Evolutionary conservation across 768 basidiomycete species (phyloP).

Genomic region (Psilocybe cyanescens): DNA sequence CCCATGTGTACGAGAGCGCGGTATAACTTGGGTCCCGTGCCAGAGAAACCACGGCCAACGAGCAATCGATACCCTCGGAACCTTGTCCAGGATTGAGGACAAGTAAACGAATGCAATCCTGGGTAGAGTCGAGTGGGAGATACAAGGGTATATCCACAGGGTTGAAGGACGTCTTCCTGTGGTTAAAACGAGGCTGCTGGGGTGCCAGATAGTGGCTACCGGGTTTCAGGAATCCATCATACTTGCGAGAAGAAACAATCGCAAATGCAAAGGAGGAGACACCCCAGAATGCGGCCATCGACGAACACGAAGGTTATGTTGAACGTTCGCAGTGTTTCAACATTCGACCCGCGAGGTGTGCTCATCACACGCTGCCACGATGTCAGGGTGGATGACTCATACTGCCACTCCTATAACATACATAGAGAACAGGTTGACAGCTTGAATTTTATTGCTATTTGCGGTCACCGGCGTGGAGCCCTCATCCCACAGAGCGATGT

Average conservation of each 20-base stretch:
- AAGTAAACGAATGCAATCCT: background rate
- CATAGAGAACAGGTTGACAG: no score
- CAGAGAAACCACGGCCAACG: background rate
- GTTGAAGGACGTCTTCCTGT: background rate
- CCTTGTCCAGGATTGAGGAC: background rate
- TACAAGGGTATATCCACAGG: background rate
- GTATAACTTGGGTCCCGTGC: background rate
- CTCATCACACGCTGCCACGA: no score
- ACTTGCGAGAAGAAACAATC: background rate
- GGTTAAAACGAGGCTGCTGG: background rate
- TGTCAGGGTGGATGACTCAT: no score
- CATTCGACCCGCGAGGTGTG: no score
- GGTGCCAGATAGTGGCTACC: background rate
- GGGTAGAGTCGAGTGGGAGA: background rate
- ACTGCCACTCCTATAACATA: no score
- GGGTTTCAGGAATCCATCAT: background rate
- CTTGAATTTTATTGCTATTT: no score
- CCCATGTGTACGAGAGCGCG: conserved; percentile 11
- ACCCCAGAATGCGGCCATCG: background rate
- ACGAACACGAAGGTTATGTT: background rate
- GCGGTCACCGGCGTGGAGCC: no score
- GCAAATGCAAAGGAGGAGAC: background rate
- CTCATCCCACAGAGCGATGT: no score
- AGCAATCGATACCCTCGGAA: background rate
- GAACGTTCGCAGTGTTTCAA: no score